These are phyloP conservation scores for Helminthosporium solani DNA, from an alignment of 2,329 filamentous ascomycete genomes.

Conservation along the genomic window DNA sequence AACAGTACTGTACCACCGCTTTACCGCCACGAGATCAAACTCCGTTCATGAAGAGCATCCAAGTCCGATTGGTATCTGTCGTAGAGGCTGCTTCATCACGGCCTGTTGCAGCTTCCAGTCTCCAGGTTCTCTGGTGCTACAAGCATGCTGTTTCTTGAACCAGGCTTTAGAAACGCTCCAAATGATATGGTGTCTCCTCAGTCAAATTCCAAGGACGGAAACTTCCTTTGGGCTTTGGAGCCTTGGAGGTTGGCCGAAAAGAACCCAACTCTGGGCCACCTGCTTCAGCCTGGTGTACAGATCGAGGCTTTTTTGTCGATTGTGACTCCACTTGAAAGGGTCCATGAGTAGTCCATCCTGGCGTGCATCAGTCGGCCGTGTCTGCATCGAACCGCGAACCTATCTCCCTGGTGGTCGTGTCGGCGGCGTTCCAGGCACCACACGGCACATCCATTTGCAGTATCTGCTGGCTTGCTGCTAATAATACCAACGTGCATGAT, in stretches of 20 bases:
- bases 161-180: neutral
- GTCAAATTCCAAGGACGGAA: too few species aligned
- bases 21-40: too few species aligned
- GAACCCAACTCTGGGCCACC: too few species aligned
- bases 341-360: neutral
- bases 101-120: neutral
- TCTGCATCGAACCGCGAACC: slow-evolving; percentile 1
- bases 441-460: slow-evolving; percentile 4
- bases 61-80: neutral
- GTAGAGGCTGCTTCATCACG: neutral
- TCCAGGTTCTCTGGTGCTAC: neutral
- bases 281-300: too few species aligned
- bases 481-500: slow-evolving; percentile 1
- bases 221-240: too few species aligned
- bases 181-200: too few species aligned
- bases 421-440: slow-evolving; percentile 1
- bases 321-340: neutral
- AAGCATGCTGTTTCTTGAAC: neutral
- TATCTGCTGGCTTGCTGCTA: slow-evolving; percentile 4
- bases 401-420: too few species aligned
- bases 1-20: neutral
- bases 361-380: slow-evolving; percentile 4
- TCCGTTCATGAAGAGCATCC: too few species aligned
- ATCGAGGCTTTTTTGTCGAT: too few species aligned
- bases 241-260: too few species aligned